These are phyloP conservation scores for Homolaphlyctis polyrhiza DNA, from an alignment of 371 early-diverging fungal species.

Conservation along the genomic window DNA sequence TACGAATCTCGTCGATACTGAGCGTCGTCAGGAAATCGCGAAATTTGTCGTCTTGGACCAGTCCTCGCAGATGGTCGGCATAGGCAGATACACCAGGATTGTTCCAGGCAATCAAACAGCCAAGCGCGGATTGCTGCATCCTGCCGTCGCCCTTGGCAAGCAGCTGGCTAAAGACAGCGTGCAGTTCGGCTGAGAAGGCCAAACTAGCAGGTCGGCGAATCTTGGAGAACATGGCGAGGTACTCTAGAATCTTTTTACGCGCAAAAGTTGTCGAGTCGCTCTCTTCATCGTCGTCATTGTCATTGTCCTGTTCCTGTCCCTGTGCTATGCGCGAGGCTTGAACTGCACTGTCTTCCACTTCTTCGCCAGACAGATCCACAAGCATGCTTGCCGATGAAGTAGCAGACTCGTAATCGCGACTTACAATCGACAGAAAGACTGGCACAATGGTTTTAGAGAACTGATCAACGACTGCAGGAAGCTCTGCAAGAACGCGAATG, in stretches of 20 bases:
- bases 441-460: conserved; percentile 67
- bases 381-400: conserved; percentile 10
- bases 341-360: too few species aligned
- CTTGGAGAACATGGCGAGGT: conserved; percentile 69
- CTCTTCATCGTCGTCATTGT: conserved; percentile 31
- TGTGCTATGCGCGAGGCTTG: background rate
- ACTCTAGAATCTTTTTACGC: conserved; percentile 46
- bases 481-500: conserved; percentile 60
- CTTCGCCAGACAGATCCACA: background rate
- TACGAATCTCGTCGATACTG: conserved; percentile 54
- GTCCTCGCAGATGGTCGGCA: conserved; percentile 64
- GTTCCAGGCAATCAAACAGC: conserved; percentile 78
- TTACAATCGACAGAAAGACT: conserved; percentile 66
- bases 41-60: conserved; percentile 82
- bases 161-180: conserved; percentile 61
- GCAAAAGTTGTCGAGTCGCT: conserved; percentile 13
- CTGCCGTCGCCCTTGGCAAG: conserved; percentile 74
- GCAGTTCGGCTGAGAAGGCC: conserved; percentile 48
- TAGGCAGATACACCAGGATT: conserved; percentile 61
- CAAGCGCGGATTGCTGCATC: conserved; percentile 74
- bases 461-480: conserved; percentile 64
- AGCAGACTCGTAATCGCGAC: conserved; percentile 26
- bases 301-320: conserved; percentile 13
- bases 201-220: conserved; percentile 60
- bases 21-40: conserved; percentile 81